Conservation (phyloP, 805 yeast genomes). For the Yamadazyma laniorum region DNA sequence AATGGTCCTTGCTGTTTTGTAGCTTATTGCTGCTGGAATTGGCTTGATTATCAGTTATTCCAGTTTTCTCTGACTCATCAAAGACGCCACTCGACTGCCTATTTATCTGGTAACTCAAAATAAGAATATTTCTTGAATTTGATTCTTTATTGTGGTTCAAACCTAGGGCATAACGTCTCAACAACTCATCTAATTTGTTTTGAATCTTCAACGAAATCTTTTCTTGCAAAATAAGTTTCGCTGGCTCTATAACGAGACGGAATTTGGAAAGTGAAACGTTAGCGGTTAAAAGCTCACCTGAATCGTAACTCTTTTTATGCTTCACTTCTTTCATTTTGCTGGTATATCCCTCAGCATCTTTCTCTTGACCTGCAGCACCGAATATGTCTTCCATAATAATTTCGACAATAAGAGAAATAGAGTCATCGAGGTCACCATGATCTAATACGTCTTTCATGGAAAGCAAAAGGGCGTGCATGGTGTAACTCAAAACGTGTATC, state of each 20-base stretch:
- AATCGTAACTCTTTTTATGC: conserved; percentile 81
- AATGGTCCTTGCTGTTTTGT: conserved; percentile 45
- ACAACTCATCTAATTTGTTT: conserved; percentile 71
- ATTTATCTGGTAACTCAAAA: conserved; percentile 72
- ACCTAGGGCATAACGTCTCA: conserved; percentile 78
- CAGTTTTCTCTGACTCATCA: conserved; percentile 7
- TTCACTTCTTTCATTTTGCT: conserved; percentile 88
- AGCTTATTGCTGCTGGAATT: not conserved
- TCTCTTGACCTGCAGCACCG: conserved; percentile 90
- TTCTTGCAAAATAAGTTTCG: conserved; percentile 60
- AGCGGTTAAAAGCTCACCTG: conserved; percentile 73
- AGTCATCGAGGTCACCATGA: conserved; percentile 76
- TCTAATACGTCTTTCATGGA: conserved; percentile 45
- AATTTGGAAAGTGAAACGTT: conserved; percentile 61
- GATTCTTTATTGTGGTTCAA: conserved; percentile 66
- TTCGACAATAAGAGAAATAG: conserved; percentile 57
- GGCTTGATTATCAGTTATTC: not conserved
- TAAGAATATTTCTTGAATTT: conserved; percentile 54
- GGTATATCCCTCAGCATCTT: conserved; percentile 89
- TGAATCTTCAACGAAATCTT: conserved; percentile 66
- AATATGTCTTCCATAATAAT: conserved; percentile 89
- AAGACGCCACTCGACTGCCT: conserved; percentile 42
- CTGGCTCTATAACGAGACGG: conserved; percentile 60
- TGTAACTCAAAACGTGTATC: conserved; percentile 85
- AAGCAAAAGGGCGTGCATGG: conserved; percentile 71